phyloP scores from a whole-genome alignment of 202 grass and related monocot genomes.

The Brachypodium distachyon region DNA sequence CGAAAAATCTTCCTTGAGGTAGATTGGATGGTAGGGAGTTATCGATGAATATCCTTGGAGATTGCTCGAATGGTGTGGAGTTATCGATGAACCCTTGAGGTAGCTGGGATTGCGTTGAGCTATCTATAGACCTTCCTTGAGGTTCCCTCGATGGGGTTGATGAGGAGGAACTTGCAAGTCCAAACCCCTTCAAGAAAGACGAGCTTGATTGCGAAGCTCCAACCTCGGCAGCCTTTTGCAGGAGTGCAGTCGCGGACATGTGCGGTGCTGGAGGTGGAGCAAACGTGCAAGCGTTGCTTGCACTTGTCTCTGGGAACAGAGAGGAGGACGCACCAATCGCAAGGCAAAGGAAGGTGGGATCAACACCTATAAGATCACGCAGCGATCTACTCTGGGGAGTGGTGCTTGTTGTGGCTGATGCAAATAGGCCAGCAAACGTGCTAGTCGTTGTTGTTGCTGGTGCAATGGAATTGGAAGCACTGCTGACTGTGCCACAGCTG shows the following conservation, averaged over 20 bases:
- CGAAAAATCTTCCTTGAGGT: constrained; percentile 9
- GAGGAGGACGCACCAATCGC: constrained; percentile 34
- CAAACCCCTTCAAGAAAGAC: constrained; percentile 48
- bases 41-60: constrained; percentile 1
- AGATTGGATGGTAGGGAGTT: neutral
- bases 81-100: neutral
- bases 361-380: constrained; percentile 48
- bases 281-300: constrained; percentile 31
- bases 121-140: no score
- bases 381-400: constrained; percentile 46
- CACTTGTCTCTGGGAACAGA: constrained; percentile 29
- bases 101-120: no score
- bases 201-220: constrained; percentile 45
- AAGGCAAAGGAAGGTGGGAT: constrained; percentile 61
- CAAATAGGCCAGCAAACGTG: constrained; percentile 46
- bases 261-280: constrained; percentile 35
- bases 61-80: neutral
- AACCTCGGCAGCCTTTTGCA: constrained; percentile 82
- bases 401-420: constrained; percentile 39
- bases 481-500: constrained; percentile 21
- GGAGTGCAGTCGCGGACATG: constrained; percentile 83
- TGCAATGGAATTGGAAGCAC: constrained; percentile 27
- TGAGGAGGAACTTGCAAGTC: constrained; percentile 24
- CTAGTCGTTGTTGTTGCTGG: constrained; percentile 43
- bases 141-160: constrained; percentile 4